phyloP scores from a whole-genome alignment of 2,329 filamentous ascomycete species.

The Lachnellula cervina region DNA sequence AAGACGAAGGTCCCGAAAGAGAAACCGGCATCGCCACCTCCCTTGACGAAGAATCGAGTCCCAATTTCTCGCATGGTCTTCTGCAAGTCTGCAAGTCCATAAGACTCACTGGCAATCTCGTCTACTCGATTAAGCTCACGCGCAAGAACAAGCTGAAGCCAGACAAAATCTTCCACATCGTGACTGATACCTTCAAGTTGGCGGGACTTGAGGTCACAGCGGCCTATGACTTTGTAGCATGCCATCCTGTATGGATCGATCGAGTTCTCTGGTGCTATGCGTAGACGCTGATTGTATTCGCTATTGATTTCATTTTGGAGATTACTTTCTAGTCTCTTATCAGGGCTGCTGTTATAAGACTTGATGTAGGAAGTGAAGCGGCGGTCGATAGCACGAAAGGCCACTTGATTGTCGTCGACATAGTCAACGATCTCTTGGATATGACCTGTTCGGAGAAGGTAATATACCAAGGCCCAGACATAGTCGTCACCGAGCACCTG shows the following conservation, averaged over 20 bases:
- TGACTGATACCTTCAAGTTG: slow-evolving; percentile 53
- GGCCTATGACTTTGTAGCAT: slow-evolving; percentile 96
- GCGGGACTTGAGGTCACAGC: slow-evolving; percentile 61
- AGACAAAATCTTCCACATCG: slow-evolving; percentile 66
- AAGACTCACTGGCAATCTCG: slow-evolving; percentile 62
- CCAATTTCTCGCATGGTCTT: slow-evolving; percentile 83
- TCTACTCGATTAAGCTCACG: slow-evolving; percentile 59
- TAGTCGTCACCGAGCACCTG: slow-evolving; percentile 78
- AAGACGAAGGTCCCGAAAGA: slow-evolving; percentile 91
- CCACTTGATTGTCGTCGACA: slow-evolving; percentile 70
- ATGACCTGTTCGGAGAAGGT: slow-evolving; percentile 79
- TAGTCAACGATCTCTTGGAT: slow-evolving; percentile 81
- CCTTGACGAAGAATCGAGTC: slow-evolving; percentile 82
- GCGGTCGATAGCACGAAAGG: slow-evolving; percentile 86
- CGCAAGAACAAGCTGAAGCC: slow-evolving; percentile 67
- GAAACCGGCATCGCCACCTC: slow-evolving; percentile 62
- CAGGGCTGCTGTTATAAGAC: slow-evolving; percentile 71
- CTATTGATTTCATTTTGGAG: slow-evolving; percentile 83
- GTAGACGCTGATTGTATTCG: slow-evolving; percentile 80
- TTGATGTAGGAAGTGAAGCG: slow-evolving; percentile 86
- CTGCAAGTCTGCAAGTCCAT: slow-evolving; percentile 65
- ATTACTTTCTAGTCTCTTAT: slow-evolving; percentile 71
- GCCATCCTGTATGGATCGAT: slow-evolving; percentile 95
- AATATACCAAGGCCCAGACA: slow-evolving; percentile 93
- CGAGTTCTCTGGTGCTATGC: slow-evolving; percentile 79